A percentile compares a stretch with the other conserved stretches of the same genome.
Conservation (phyloP, 768 basidiomycete genomes). For the Lentinula sp. region DNA sequence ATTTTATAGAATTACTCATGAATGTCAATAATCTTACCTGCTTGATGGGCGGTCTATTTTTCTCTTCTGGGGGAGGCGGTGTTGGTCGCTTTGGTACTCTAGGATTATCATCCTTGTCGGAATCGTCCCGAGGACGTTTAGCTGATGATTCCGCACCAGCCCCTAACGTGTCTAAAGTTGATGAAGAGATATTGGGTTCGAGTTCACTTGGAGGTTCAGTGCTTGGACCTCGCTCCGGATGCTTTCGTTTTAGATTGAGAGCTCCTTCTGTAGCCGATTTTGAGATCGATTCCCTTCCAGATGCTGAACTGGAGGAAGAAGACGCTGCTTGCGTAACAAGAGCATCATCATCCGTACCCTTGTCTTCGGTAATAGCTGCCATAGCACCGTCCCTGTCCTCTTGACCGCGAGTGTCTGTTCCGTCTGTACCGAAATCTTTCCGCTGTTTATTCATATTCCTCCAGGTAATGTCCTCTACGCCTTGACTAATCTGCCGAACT, state of each 20-base stretch:
- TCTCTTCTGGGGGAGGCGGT: slow-evolving; percentile 58
- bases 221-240: slow-evolving; percentile 61
- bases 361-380: not conserved
- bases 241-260: slow-evolving; percentile 66
- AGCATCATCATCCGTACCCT: not conserved
- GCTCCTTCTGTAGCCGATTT: slow-evolving; percentile 41
- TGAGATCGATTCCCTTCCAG: slow-evolving; percentile 31
- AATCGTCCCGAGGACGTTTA: slow-evolving; percentile 59
- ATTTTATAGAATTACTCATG: slow-evolving; percentile 7
- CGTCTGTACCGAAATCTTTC: slow-evolving; percentile 14
- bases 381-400: slow-evolving; percentile 2
- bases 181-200: slow-evolving; percentile 12
- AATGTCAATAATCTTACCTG: slow-evolving; percentile 39
- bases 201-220: slow-evolving; percentile 38
- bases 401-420: slow-evolving; percentile 10
- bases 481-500: slow-evolving; percentile 72
- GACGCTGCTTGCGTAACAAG: not conserved
- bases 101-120: slow-evolving; percentile 58
- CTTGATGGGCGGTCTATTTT: slow-evolving; percentile 15
- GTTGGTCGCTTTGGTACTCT: slow-evolving; percentile 54
- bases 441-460: slow-evolving; percentile 34
- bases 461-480: slow-evolving; percentile 76
- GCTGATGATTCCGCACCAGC: slow-evolving; percentile 9
- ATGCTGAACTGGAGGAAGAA: slow-evolving; percentile 5
- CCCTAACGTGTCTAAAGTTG: slow-evolving; percentile 26